phyloP scores from a whole-genome alignment of 176 grass and related monocot species.

The Aechmea fasciata region DNA sequence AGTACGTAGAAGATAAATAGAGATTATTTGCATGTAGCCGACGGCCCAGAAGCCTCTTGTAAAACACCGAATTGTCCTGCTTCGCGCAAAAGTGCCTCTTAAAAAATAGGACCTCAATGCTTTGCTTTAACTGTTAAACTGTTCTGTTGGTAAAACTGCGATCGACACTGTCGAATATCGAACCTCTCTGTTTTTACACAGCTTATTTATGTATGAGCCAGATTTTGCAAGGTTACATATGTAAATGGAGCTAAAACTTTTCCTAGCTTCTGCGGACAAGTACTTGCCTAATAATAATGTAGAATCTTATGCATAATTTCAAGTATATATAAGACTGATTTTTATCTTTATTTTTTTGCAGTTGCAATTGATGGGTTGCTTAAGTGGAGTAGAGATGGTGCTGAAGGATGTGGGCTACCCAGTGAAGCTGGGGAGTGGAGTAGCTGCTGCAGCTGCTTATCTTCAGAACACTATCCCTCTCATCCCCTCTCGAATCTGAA shows the following conservation, averaged over 20 bases:
- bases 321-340: not conserved
- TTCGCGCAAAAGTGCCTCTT: no score
- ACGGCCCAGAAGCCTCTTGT: no score
- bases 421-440: constrained; percentile 89
- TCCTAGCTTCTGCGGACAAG: no score
- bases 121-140: not conserved
- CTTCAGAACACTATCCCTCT: constrained; percentile 68
- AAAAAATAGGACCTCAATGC: no score
- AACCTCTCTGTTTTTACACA: no score
- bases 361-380: constrained; percentile 80
- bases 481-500: constrained; percentile 82
- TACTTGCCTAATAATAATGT: no score
- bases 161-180: no score
- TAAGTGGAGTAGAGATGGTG: constrained; percentile 90
- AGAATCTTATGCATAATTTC: no score
- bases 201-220: not conserved
- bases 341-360: constrained; percentile 20
- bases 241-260: no score
- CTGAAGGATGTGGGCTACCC: constrained; percentile 87
- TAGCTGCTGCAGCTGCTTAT: constrained; percentile 67
- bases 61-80: no score
- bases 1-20: not conserved
- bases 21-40: no score
- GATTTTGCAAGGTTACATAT: not conserved
- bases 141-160: no score